Evolutionary conservation across 2,329 filamentous ascomycete genomes (phyloP).

Genomic region (Coniochaeta sp.): DNA sequence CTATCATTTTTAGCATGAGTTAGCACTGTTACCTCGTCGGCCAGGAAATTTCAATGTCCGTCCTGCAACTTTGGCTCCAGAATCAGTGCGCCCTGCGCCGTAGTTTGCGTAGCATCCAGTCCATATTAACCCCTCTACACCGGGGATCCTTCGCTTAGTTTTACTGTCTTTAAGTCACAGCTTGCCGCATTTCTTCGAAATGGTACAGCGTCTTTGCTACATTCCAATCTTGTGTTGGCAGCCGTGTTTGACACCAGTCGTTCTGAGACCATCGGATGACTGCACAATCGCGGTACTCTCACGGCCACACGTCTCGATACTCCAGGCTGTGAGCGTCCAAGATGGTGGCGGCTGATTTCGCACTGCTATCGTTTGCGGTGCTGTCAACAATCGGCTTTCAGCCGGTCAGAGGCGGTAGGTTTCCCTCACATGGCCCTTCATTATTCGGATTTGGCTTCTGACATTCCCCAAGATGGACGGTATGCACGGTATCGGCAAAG

Average conservation of each 20-base stretch:
- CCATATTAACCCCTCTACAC: conserved; percentile 3
- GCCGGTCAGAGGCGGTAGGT: conserved; percentile 14
- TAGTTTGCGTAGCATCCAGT: not conserved
- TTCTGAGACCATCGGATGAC: not conserved
- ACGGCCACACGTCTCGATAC: not conserved
- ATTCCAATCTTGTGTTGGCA: not conserved
- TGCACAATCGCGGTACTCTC: not conserved
- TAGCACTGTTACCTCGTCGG: not conserved
- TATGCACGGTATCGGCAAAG: not conserved
- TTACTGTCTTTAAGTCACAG: not conserved
- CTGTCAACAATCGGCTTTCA: conserved; percentile 15
- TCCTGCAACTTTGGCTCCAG: not conserved
- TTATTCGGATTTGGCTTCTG: not conserved
- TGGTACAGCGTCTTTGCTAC: not conserved
- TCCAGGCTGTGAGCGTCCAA: not conserved
- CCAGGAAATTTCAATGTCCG: not conserved
- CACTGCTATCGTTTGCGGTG: conserved; percentile 18
- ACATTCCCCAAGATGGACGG: not conserved
- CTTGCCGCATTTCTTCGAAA: not conserved
- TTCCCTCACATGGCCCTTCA: not conserved
- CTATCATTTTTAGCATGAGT: not conserved
- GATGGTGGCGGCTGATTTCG: conserved; percentile 16
- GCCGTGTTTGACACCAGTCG: not conserved
- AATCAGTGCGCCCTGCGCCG: not conserved
- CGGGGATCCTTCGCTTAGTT: conserved; percentile 1